Evolutionary conservation across 75 land plant genomes (phyloP).

Genomic region (Picea sitchensis): DNA sequence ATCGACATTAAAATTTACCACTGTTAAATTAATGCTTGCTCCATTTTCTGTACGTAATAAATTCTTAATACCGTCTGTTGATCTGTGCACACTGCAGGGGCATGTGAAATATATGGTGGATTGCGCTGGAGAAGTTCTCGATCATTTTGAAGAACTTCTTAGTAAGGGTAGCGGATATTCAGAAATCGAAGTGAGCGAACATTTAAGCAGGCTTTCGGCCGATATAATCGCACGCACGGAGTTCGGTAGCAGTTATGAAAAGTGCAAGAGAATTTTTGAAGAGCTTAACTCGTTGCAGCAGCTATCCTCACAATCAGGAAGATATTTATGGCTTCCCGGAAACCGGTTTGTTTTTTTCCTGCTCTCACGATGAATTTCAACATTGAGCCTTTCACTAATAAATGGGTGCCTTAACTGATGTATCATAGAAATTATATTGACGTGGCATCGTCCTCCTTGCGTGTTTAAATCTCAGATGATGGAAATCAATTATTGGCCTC

Average conservation of each 20-base stretch:
- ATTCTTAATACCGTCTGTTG: background rate
- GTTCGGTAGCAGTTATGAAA: constrained; percentile 73
- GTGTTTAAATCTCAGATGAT: too few relatives aligned
- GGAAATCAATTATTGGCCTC: too few relatives aligned
- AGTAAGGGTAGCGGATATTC: constrained; percentile 8
- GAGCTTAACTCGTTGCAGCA: constrained; percentile 49
- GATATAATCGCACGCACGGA: constrained; percentile 76
- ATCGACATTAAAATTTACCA: background rate
- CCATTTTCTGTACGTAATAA: background rate
- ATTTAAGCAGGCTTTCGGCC: constrained; percentile 53
- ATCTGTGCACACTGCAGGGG: constrained; percentile 12
- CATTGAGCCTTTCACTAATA: background rate
- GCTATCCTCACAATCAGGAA: constrained; percentile 51
- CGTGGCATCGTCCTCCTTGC: background rate
- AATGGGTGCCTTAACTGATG: background rate
- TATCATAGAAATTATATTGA: background rate
- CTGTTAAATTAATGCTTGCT: background rate
- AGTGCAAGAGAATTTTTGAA: constrained; percentile 68
- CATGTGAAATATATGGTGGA: constrained; percentile 54
- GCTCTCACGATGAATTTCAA: background rate
- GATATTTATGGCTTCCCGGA: constrained; percentile 67
- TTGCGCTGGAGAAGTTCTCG: constrained; percentile 35
- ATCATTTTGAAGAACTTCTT: background rate
- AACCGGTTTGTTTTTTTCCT: constrained; percentile 37
- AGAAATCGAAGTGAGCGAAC: constrained; percentile 34